These are phyloP conservation scores for Taphrina wiesneri DNA, from an alignment of 1,139 yeast genomes.

Conservation along the genomic window DNA sequence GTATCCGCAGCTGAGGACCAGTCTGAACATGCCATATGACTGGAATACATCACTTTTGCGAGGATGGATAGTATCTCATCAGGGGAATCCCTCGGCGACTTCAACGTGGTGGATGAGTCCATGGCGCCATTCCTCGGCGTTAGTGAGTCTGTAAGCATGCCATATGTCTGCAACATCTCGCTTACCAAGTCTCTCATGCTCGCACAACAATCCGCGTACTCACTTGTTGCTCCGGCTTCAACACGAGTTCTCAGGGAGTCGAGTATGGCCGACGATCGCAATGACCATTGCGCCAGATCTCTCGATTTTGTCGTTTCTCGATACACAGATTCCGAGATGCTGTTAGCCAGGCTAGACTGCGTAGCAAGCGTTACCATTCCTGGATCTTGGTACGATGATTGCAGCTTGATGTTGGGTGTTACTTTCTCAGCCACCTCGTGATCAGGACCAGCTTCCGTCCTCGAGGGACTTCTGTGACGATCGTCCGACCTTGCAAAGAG, in stretches of 20 bases:
- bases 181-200: constrained; percentile 1
- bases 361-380: not conserved
- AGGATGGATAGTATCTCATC: not conserved
- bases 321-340: not conserved
- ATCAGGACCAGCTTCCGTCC: not conserved
- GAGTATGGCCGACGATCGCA: not conserved
- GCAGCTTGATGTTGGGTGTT: not conserved
- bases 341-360: not conserved
- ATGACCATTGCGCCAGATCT: not conserved
- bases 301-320: not conserved
- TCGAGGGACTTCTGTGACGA: not conserved
- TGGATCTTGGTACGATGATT: not conserved
- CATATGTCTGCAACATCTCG: constrained; percentile 5
- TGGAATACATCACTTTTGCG: constrained; percentile 21
- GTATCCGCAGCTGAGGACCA: constrained; percentile 28
- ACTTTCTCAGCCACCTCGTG: not conserved
- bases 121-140: not conserved
- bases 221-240: not conserved
- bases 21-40: constrained; percentile 24
- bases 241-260: not conserved
- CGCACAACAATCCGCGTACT: not conserved
- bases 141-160: not conserved
- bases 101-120: not conserved
- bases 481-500: constrained; percentile 19
- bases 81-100: not conserved